Conservation (phyloP, 495 filamentous ascomycete genomes). For the Hyaloscypha bicolor region DNA sequence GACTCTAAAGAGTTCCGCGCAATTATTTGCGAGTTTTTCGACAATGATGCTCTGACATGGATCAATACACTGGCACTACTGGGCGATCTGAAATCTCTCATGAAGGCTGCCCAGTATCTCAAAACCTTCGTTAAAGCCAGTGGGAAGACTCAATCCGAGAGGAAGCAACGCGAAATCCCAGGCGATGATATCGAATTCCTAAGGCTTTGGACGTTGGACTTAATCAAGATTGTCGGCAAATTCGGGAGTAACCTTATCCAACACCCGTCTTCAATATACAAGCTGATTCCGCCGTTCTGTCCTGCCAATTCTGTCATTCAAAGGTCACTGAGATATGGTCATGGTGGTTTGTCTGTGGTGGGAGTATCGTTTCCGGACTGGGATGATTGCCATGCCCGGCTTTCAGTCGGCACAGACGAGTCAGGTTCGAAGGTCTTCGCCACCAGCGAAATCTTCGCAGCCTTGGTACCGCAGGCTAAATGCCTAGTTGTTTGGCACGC, state of each 20-base stretch:
- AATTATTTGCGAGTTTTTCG: conserved; percentile 3
- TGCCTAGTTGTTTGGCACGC: conserved; percentile 3
- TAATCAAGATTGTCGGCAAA: background rate
- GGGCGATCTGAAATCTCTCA: conserved; percentile 1
- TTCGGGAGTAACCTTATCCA: background rate
- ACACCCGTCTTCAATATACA: background rate
- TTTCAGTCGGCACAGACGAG: background rate
- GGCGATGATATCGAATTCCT: too few relatives aligned
- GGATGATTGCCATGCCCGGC: background rate
- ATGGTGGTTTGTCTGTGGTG: too few relatives aligned
- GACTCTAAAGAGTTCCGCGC: conserved; percentile 3
- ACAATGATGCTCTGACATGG: conserved; percentile 12
- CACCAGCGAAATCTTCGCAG: too few relatives aligned
- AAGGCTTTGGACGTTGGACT: background rate
- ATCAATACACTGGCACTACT: conserved; percentile 6
- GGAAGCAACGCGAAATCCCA: too few relatives aligned
- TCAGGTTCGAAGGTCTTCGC: background rate
- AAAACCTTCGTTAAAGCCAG: background rate
- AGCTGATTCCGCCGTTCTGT: background rate
- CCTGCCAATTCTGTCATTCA: background rate
- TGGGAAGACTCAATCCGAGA: too few relatives aligned
- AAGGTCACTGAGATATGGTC: too few relatives aligned
- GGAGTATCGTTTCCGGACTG: too few relatives aligned
- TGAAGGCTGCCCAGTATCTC: conserved; percentile 3
- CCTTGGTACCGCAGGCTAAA: too few relatives aligned